Evolutionary conservation across 2,329 filamentous ascomycete species (phyloP), one percentile per base, ranked within the genome.

Genomic region (Ceratocystiopsis minuta): DNA sequence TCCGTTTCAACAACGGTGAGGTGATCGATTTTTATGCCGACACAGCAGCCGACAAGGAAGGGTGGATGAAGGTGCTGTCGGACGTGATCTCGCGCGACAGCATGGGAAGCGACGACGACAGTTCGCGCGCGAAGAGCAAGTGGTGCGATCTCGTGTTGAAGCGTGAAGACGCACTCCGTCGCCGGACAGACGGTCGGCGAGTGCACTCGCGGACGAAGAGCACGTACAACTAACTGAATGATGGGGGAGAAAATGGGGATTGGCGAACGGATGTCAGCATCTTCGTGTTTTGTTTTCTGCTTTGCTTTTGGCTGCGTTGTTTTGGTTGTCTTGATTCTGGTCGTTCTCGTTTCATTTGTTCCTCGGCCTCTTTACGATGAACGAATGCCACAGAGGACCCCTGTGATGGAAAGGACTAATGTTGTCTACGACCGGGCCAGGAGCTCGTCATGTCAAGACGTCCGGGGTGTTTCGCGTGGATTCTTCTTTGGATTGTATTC

Each of bases 1-100:
- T 98, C 57, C 85, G 88, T 44, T 98, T 98, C 62, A 92, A 84
- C 57, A 98, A 98, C 54, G 90, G 90, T 47, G 90, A 98, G 62
- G 78, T 94, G 48, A 98, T 98, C 56, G 88, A 96, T 65, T 96
- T 96, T 58, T 96, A 98, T 56, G 90, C 88, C 54, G 88, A 96
- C 60, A 87, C 76, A 31, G 73, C 78, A 2, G 74, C 74, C 34
- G 80, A 90, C 55, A 98, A 96, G 63, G 84, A 94, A 37, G 80
- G 77, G 42, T 98, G 90, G 90, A 90, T 98, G 81, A 78, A 77
- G 57, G 80, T 85, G 14, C 73, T 98, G 17, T 70, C 70, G 3
- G 86, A 96, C 36, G 67, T 77, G 41, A 67, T 75, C 45, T 70
- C 72, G 33, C 73, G 74, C 35, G 66, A 67, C 13, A 58, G 57